phyloP scores from a whole-genome alignment of 208 protist genomes.

The Leishmania guyanensis region DNA sequence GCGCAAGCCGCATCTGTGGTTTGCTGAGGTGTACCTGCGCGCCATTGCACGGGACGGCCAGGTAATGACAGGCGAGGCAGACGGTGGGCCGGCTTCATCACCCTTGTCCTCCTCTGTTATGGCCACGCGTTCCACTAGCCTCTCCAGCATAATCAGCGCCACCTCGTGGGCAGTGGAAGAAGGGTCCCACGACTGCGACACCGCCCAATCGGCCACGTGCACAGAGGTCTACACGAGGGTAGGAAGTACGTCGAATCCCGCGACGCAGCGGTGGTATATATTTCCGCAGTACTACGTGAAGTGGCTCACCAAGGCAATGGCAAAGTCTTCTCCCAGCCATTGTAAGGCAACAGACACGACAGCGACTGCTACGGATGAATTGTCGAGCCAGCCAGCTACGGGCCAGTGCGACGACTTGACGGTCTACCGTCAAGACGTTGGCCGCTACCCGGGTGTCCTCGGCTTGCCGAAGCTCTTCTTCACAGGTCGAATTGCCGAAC shows the following conservation, averaged over 20 bases:
- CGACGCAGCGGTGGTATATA: slow-evolving; percentile 36
- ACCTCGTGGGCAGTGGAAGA: not conserved
- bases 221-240: slow-evolving; percentile 22
- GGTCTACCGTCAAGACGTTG: not conserved
- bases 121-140: too few relatives aligned
- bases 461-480: slow-evolving; percentile 39
- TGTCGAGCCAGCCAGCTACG: too few relatives aligned
- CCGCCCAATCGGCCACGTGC: not conserved
- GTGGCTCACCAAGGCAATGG: not conserved
- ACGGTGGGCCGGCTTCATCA: not conserved
- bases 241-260: not conserved
- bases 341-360: too few relatives aligned
- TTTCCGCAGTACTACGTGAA: slow-evolving; percentile 34
- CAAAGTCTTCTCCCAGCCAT: too few relatives aligned
- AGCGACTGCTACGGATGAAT: not conserved
- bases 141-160: not conserved
- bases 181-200: not conserved
- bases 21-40: slow-evolving; percentile 49
- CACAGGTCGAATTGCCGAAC: slow-evolving; percentile 29
- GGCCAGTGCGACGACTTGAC: too few relatives aligned
- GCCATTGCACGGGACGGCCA: slow-evolving; percentile 40
- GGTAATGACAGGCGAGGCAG: slow-evolving; percentile 19
- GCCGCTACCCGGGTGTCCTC: not conserved
- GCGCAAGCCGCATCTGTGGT: slow-evolving; percentile 17
- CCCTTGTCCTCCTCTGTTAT: not conserved